These are phyloP conservation scores for Trichophaea hybrida DNA, from an alignment of 2,329 filamentous ascomycete genomes.

Conservation along the genomic window DNA sequence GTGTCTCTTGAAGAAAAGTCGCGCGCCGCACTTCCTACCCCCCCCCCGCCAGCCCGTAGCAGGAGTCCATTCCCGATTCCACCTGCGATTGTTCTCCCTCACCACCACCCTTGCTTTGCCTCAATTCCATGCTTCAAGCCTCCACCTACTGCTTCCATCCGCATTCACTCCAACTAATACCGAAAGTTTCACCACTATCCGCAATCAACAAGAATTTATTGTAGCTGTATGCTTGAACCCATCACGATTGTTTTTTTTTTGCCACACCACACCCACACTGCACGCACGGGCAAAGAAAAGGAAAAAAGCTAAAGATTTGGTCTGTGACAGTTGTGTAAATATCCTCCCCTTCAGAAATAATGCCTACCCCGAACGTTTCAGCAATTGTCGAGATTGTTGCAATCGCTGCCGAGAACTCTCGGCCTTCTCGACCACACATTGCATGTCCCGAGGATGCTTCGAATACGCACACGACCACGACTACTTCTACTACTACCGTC, in stretches of 20 bases:
- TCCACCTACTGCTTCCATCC: not conserved
- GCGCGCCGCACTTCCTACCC: not conserved
- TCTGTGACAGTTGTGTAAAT: not conserved
- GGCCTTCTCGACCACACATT: conserved; percentile 14
- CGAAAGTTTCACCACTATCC: not conserved
- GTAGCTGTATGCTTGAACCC: not conserved
- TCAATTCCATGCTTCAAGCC: not conserved
- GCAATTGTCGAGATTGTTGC: not conserved
- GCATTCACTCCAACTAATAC: not conserved
- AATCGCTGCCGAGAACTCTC: not conserved
- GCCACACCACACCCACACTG: not conserved
- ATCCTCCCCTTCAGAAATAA: not conserved
- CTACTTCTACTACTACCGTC: not conserved
- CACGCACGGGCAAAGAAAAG: not conserved
- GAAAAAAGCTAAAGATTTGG: not conserved
- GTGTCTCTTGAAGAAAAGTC: not conserved
- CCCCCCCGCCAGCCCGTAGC: not conserved
- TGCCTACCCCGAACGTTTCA: conserved; percentile 1
- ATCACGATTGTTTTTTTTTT: no score
- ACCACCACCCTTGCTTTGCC: not conserved
- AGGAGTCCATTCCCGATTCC: no score
- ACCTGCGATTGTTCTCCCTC: no score
- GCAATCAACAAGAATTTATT: not conserved
- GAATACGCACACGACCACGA: conserved; percentile 11
- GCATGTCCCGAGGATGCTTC: conserved; percentile 18